Percentiles rank a stretch among this genome's conserved stretches.
Conservation (phyloP, 2,329 filamentous ascomycete species). For the Aspergillus sp. region DNA sequence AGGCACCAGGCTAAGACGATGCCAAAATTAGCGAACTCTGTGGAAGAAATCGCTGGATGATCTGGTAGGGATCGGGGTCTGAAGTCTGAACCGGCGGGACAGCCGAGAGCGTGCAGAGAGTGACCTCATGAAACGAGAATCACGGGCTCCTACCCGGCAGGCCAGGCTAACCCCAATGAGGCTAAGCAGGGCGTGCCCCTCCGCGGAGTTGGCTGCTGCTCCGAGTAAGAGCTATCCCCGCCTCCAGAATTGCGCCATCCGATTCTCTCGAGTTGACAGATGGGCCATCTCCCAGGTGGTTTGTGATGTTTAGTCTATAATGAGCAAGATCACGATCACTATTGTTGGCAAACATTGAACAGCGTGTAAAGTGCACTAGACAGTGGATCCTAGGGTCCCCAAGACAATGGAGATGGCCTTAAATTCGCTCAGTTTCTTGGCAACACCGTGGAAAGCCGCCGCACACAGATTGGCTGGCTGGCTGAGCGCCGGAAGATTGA, state of each 20-base stretch:
- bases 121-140: background rate
- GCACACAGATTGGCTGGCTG: conserved; percentile 12
- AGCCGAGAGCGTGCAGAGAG: background rate
- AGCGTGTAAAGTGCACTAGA: background rate
- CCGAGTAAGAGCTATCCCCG: conserved; percentile 5
- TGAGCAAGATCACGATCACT: background rate
- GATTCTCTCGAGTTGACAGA: background rate
- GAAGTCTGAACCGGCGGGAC: background rate
- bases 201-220: conserved; percentile 3
- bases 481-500: too few species aligned
- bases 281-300: too few species aligned
- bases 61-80: conserved; percentile 1
- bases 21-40: background rate
- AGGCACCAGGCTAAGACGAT: background rate
- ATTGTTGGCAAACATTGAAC: background rate
- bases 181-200: too few species aligned
- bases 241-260: conserved; percentile 5
- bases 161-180: too few species aligned
- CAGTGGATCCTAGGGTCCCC: background rate
- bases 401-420: background rate
- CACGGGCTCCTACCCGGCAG: too few species aligned
- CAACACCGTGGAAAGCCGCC: conserved; percentile 4
- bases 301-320: background rate
- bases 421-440: background rate
- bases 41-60: background rate